Evolutionary conservation across 2,329 filamentous ascomycete species (phyloP).

Genomic region (Penicillium verrucosum): DNA sequence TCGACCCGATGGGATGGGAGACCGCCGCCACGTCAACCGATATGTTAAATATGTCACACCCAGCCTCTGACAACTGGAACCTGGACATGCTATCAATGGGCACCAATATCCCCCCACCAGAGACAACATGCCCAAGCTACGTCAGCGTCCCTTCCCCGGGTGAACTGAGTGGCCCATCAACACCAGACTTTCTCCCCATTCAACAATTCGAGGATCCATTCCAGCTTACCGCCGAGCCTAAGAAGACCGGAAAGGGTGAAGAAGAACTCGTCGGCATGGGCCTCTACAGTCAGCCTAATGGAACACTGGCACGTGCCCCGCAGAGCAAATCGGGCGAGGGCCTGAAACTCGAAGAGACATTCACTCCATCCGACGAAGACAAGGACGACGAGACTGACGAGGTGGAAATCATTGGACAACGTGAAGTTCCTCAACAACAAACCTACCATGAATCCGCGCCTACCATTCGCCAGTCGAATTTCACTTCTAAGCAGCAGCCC

Average conservation of each 20-base stretch:
- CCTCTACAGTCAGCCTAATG: constrained; percentile 70
- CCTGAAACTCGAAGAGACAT: constrained; percentile 77
- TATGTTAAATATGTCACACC: constrained; percentile 21
- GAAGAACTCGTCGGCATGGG: constrained; percentile 61
- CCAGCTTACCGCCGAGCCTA: constrained; percentile 33
- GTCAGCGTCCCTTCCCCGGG: constrained; percentile 37
- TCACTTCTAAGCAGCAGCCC: constrained; percentile 17
- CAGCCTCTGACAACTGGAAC: constrained; percentile 31
- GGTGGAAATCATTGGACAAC: constrained; percentile 13
- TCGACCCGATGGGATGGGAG: constrained; percentile 30
- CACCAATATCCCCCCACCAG: constrained; percentile 31
- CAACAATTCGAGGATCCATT: constrained; percentile 32
- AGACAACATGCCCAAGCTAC: constrained; percentile 31
- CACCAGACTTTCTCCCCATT: constrained; percentile 40
- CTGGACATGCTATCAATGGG: constrained; percentile 35
- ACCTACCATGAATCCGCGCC: constrained; percentile 2
- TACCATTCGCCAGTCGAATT: constrained; percentile 12
- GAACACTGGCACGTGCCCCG: constrained; percentile 55
- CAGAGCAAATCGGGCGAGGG: constrained; percentile 64
- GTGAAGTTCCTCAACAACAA: constrained; percentile 14
- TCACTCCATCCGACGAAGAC: constrained; percentile 60
- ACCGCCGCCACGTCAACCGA: constrained; percentile 12
- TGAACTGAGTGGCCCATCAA: constrained; percentile 35
- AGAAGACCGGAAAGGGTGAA: constrained; percentile 54
- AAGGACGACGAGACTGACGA: constrained; percentile 59